Conservation (phyloP, 2,329 filamentous ascomycete species). For the Trichoderma arundinaceum region DNA sequence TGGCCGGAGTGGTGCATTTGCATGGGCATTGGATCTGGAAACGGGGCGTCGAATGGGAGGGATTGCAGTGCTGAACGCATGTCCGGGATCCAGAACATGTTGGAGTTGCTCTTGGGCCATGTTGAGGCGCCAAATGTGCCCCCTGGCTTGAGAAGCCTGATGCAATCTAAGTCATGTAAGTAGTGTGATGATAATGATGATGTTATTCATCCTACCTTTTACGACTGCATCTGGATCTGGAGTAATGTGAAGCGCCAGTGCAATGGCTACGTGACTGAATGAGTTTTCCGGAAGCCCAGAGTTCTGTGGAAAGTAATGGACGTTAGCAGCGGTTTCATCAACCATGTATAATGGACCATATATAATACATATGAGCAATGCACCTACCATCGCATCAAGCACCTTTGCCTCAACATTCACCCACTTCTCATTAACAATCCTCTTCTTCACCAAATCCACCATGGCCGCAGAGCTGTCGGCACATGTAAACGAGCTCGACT, state of each 20-base stretch:
- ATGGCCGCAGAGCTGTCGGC: constrained; percentile 54
- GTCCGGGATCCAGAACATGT: constrained; percentile 47
- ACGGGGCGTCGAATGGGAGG: constrained; percentile 49
- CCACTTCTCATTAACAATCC: constrained; percentile 53
- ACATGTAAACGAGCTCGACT: constrained; percentile 54
- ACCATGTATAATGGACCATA: neutral
- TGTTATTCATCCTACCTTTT: constrained; percentile 35
- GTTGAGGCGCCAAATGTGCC: constrained; percentile 48
- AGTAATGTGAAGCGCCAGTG: constrained; percentile 56
- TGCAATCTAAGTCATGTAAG: constrained; percentile 40
- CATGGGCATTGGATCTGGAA: constrained; percentile 45
- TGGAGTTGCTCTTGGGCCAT: constrained; percentile 44
- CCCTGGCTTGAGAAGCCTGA: constrained; percentile 48
- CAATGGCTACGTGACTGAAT: constrained; percentile 53
- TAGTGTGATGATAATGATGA: neutral
- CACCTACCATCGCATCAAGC: constrained; percentile 54
- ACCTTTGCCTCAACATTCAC: constrained; percentile 50
- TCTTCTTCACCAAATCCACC: constrained; percentile 48
- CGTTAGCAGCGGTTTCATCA: no score
- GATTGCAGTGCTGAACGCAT: constrained; percentile 48
- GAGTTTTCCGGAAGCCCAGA: constrained; percentile 47
- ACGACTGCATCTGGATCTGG: constrained; percentile 47
- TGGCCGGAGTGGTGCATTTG: constrained; percentile 48
- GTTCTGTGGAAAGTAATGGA: constrained; percentile 39
- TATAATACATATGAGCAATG: neutral